Base-by-base conservation (phyloP, 176 grass and related monocot genomes). In the Pontederia paniculata region DNA sequence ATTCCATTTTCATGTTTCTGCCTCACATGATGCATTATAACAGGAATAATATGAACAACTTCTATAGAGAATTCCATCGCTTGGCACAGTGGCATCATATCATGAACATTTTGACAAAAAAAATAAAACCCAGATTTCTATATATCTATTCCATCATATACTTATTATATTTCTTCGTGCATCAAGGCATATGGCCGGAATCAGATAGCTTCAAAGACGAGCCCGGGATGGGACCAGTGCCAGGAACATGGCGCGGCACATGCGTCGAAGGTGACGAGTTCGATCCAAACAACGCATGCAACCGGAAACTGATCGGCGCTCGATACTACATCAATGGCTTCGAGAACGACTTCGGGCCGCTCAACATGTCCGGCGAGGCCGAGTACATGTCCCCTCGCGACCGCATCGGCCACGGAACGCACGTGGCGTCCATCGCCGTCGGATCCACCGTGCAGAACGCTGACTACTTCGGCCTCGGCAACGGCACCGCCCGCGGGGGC, bases 321-420 rank as follows among this genome's bases (percentile, higher is more conserved):
- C 77, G 77, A 7, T 98, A 74, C 68, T 98, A 98, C 83, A 13
- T 98, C 42, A 9, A 48, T 6, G 93, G 93, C n/a, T 84, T 88
- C 68, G 93, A 98, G 69, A 54, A 49, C 2, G 83, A 98, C 54
- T 42, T 75, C 5, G 93, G 93, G 19, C 71, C 17, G 1, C 52
- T 98, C 9, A 77, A 88, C 78, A 75, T 77, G 43, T 77, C 43
- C 43, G 65, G 13, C 14, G 74, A 77, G 31, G 23, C 44, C 16
- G 91, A 97, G 74, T 91, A 87, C 69, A 74, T 83, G 51, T 98
- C 93, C 12, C 80, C 83, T 0, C 72, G 93, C 17, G 93, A 98
- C 77, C 93, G 83, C 23, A 74, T 73, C 17, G 93, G 93, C 14
- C 93, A 97, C 60, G 93, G 93, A 54, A 88, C 86, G 15, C 93